These are phyloP conservation scores for Yamadazyma diddensiae DNA, from an alignment of 1,139 yeast species.

Conservation along the genomic window DNA sequence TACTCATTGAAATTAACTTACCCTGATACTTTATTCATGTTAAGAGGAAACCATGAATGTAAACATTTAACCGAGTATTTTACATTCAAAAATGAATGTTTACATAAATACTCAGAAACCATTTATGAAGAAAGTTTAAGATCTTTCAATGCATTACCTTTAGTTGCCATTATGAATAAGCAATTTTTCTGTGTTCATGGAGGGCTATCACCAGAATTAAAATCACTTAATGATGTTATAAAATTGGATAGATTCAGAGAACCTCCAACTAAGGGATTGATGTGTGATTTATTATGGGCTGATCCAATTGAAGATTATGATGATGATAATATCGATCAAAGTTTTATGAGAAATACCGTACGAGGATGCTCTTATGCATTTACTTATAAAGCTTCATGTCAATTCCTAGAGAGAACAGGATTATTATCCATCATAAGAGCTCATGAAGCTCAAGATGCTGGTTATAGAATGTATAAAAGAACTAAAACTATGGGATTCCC, in stretches of 20 bases:
- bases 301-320: slow-evolving; percentile 93
- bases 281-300: slow-evolving; percentile 96
- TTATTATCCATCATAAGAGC: slow-evolving; percentile 85
- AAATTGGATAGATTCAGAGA: slow-evolving; percentile 79
- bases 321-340: slow-evolving; percentile 51
- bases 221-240: slow-evolving; percentile 65
- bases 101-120: slow-evolving; percentile 70
- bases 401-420: slow-evolving; percentile 76
- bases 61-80: slow-evolving; percentile 91
- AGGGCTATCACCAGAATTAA: slow-evolving; percentile 87
- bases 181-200: slow-evolving; percentile 98
- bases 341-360: slow-evolving; percentile 64
- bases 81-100: slow-evolving; percentile 88
- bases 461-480: slow-evolving; percentile 89
- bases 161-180: slow-evolving; percentile 91
- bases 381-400: slow-evolving; percentile 81
- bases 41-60: slow-evolving; percentile 96
- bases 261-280: slow-evolving; percentile 90
- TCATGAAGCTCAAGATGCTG: slow-evolving; percentile 98
- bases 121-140: slow-evolving; percentile 75
- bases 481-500: slow-evolving; percentile 92
- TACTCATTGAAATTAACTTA: slow-evolving; percentile 79
- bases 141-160: slow-evolving; percentile 84
- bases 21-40: slow-evolving; percentile 74
- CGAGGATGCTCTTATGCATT: slow-evolving; percentile 94